Evolutionary conservation across 495 filamentous ascomycete species (phyloP), one percentile per base, ranked within the genome.

Genomic region (Penicillium silybi): DNA sequence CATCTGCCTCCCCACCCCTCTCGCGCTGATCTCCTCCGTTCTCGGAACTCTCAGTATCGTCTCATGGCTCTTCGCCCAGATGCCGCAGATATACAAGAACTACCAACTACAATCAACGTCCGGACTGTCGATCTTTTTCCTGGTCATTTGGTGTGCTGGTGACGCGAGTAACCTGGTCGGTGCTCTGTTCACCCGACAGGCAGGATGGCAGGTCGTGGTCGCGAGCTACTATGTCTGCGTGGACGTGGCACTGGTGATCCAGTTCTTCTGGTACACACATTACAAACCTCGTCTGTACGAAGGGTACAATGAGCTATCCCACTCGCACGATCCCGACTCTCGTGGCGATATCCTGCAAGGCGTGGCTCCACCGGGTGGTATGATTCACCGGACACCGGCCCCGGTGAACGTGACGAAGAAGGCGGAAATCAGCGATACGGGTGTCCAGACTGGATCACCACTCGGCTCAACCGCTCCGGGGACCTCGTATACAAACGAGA

Each of bases 1-100:
- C 58, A 82, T 80, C 46, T 89, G 86, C 69, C 64, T 88, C 13
- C 86, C 86, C 15, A 85, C 81, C 20, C 74, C 80, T 48, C 77
- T 87, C 35, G 83, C 85, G 46, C 71, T 88, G 52, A 62, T 85
- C 54, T 89, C 86, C 39, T 83, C 79, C 6, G 49, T 78, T n/a
- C 71, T 88, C 35, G 86, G 86, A 35, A 77, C 76, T 0, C 65
- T 83, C 52, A 85, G 82, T 59, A 88, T 89, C 34, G 57, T 82
- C 35, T 82, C 86, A 44, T 89, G 86, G 86, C 72, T 89, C n/a
- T 89, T 87, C 59, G 86, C 86, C 23, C 86, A 89, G 64, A 68
- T 89, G 17, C 86, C 86, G 3, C 86, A 89, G 57, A 85, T 89
- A 39, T 83, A 79, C 67, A 87, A 86, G 72, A 89, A 89, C 62